Conservation (phyloP, 257 asterid species). For the Forsythia suspensa region DNA sequence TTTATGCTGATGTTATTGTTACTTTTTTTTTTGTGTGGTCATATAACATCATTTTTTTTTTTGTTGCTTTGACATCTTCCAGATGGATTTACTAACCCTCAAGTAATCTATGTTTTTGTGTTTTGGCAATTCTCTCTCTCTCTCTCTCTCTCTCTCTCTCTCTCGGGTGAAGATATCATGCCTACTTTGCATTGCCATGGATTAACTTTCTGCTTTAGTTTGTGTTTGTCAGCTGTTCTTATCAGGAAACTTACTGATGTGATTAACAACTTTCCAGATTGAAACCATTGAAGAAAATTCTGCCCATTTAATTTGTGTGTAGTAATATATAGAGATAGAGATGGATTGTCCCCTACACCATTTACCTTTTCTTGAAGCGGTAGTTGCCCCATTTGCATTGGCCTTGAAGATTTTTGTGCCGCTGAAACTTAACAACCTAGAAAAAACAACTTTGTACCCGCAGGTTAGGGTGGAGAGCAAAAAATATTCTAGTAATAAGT, state of each 20-base stretch:
- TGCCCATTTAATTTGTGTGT: not conserved
- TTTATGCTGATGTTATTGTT: constrained; percentile 11
- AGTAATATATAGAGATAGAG: no score
- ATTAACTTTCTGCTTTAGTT: not conserved
- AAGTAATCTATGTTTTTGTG: not conserved
- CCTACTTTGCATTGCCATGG: not conserved
- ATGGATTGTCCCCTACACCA: not conserved
- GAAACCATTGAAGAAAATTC: not conserved
- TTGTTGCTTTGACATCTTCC: not conserved
- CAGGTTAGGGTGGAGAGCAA: not conserved
- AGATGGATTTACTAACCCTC: constrained; percentile 10
- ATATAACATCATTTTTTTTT: constrained; percentile 5
- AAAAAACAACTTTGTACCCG: not conserved
- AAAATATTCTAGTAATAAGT: not conserved
- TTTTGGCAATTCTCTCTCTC: not conserved
- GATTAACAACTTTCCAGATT: not conserved
- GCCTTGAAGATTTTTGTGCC: not conserved
- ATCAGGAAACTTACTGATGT: not conserved
- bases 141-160: no score
- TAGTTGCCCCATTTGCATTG: not conserved
- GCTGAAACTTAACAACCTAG: not conserved
- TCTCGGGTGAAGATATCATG: not conserved
- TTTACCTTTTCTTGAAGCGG: not conserved
- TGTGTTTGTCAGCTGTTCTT: no score
- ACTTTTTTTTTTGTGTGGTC: not conserved